Conservation (phyloP, 2,329 filamentous ascomycete species). For the Aspergillus sp. region DNA sequence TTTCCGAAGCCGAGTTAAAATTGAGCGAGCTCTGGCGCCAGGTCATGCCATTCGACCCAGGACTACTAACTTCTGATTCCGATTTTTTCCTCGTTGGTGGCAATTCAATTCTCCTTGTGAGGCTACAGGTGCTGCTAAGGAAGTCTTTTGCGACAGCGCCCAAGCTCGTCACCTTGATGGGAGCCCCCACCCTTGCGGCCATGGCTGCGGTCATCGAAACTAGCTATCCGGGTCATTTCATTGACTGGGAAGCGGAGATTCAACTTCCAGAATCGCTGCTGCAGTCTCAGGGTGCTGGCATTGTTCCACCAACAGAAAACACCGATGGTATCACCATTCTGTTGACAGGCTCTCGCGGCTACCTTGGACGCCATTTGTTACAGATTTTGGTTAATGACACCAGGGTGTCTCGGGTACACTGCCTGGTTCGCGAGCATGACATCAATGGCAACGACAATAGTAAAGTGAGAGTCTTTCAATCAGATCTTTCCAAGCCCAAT, state of each 20-base stretch:
- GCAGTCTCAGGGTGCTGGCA: background rate
- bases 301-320: background rate
- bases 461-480: background rate
- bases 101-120: conserved; percentile 28
- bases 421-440: background rate
- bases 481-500: background rate
- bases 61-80: conserved; percentile 3
- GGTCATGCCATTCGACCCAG: conserved; percentile 4
- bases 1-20: conserved; percentile 10
- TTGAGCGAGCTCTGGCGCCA: conserved; percentile 16
- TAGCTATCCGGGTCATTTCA: background rate
- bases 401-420: background rate
- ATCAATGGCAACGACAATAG: background rate
- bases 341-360: conserved; percentile 1
- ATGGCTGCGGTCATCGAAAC: conserved; percentile 4
- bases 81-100: conserved; percentile 32
- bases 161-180: conserved; percentile 17
- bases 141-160: conserved; percentile 14
- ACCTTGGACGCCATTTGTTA: background rate
- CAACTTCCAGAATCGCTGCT: conserved; percentile 1
- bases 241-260: conserved; percentile 7
- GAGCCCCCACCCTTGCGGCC: conserved; percentile 12
- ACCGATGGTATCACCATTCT: background rate
- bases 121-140: conserved; percentile 19
- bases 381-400: background rate